Base-by-base conservation (phyloP, 139 green algal species). In the Marvania coccoides region DNA sequence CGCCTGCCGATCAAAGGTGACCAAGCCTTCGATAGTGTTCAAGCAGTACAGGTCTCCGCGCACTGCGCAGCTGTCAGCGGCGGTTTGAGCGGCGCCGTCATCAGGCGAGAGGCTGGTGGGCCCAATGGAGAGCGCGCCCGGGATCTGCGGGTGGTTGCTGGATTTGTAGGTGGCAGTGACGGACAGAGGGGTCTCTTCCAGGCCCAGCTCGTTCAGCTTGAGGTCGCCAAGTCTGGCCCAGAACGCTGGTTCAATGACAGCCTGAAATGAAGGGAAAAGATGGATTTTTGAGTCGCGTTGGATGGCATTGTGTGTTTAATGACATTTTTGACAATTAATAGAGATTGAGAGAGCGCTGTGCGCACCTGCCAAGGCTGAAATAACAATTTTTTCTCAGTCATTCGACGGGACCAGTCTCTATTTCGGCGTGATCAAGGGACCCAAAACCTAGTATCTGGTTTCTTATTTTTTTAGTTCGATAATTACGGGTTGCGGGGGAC, bases 21-120 rank as follows among this genome's bases (percentile, higher is more conserved):
- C 76, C 65, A 97, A 87, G 1, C 59, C 36, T 35, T 95, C 88
- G 5, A 84, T 9, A 0, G 89, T 95, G 81, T 97, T 97, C 39
- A 83, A 47, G 46, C 84, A 79, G 8, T 80, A 45, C n/a, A 91
- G 62, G 2, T 67, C 35, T 6, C 81, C 83, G 3, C 26, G 55
- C 5, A 71, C 35, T 24, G 42, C 57, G 26, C 57, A 64, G 23
- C 14, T 33, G 42, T 19, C 19, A 19, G 42, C 19, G 42, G 19
- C 19, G 42, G 42, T 19, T 28, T 28, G 19, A 51, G 42, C 42
- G 42, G 42, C 19, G 42, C 19, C 42, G 19, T 51, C 42, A 51
- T 19, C 19, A 28, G 42, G 19, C 42, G 29, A 35, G 51, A 9
- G 29, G 51, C 51, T 35, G n/a, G 35, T 45, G 58, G 69, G 19